Base-by-base conservation (phyloP, 1,139 yeast species). In the Saccharomycopsis crataegensis region DNA sequence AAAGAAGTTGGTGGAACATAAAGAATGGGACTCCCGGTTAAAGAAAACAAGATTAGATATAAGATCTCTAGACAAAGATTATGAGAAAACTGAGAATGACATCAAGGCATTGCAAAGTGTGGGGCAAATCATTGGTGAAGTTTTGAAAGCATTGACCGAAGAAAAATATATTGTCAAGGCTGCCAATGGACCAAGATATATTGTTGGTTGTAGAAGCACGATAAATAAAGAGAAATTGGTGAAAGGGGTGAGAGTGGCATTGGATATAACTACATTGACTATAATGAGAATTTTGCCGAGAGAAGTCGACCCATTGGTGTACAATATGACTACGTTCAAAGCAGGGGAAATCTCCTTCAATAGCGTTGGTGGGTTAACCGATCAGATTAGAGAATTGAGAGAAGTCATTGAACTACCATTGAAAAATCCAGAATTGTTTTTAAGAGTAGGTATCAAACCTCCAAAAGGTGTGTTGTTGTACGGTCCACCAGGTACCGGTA, bases 401-500 rank as follows among this genome's bases (percentile, higher is more conserved):
- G 99, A 94, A 72, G 99, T 93, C 56, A 94, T 94, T 67, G 99
- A 94, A 71, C 76, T 94, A 65, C 99, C 99, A 1, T 78, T 94
- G 65, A 94, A 93, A 70, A 93, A 94, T 68, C 99, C 99, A 1
- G 99, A 94, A 70, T 78, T 94, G 62, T 94, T 94, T 69, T 77
- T 86, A 59, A 82, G 99, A 67, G 96, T 94, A 32, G 99, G 99
- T 50, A 94, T 94, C 69, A 89, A 90, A 66, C 96, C 98, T 17
- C 99, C 99, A 55, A 94, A 93, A 71, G 99, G 99, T 67, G 99
- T 94, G 14, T 75, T 94, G 60, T 76, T 94, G 56, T 94, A 94
- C 65, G 99, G 99, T 2, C 99, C 99, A n/a, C 99, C 99, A 33
- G 99, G 99, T 64, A 93, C 99, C 0, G 99, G 99, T 67, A 93